Conservation (phyloP, 129 eudicot species). For the Kitagawia praeruptora region DNA sequence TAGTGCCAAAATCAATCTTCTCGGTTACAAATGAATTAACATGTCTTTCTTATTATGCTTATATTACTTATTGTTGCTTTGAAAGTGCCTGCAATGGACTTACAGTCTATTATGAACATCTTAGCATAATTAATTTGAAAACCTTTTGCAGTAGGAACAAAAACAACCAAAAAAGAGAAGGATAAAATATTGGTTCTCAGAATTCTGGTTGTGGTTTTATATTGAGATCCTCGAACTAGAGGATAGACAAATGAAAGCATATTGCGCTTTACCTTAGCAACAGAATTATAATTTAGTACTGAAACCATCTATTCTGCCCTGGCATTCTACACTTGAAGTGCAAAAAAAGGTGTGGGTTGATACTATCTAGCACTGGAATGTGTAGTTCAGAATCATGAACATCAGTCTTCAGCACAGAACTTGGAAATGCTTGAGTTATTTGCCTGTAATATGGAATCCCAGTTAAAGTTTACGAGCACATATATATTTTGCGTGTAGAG, state of each 20-base stretch:
- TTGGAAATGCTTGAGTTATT: conserved; percentile 63
- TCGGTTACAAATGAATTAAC: too few species aligned
- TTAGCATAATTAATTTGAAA: background rate
- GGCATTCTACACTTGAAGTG: background rate
- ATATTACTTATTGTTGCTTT: too few species aligned
- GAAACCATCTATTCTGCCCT: background rate
- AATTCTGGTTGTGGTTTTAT: too few species aligned
- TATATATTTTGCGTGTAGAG: too few species aligned
- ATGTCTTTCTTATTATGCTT: too few species aligned
- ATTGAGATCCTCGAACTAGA: too few species aligned
- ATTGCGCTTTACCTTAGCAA: too few species aligned
- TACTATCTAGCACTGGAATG: conserved; percentile 5
- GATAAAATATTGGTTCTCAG: background rate
- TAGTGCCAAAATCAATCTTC: too few species aligned
- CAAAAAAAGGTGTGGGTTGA: background rate
- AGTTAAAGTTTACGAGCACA: background rate
- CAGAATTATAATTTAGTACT: too few species aligned
- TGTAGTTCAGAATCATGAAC: conserved; percentile 48
- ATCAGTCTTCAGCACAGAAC: conserved; percentile 46
- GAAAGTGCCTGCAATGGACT: too few species aligned
- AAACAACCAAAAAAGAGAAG: background rate
- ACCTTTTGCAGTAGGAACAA: background rate
- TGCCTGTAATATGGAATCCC: conserved; percentile 37
- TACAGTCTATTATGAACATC: too few species aligned
- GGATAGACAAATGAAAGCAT: too few species aligned